Base-by-base conservation (phyloP, 2,329 filamentous ascomycete species). In the Claviceps purpurea region DNA sequence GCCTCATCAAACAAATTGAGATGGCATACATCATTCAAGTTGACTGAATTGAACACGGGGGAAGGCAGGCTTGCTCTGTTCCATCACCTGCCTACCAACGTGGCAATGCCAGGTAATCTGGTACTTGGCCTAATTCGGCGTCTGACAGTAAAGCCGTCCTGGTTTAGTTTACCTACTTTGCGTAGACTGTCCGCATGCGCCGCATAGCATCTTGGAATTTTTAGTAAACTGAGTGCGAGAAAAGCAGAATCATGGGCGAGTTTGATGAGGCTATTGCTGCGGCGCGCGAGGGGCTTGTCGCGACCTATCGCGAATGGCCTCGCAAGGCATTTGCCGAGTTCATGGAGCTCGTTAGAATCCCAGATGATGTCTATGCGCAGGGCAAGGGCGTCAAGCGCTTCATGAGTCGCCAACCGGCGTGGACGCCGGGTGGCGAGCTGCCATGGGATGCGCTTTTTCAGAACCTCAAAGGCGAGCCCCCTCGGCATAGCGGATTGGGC, bases 401-500 rank as follows among this genome's bases (percentile, higher is more conserved):
- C 47, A 60, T 66, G 50, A 68, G 65, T 34, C 59, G 56, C 11
- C 62, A 59, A 41, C 65, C 65, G 1, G 62, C 66, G 1, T 68
- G 65, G 66, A 60, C 54, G 39, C 60, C 65, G 0, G 66, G 63
- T 1, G 53, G 53, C 7, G 62, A 67, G 18, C 56, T 68, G 11
- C 64, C 64, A 4, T 63, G 64, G 63, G 57, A 58, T 4, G 34
- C 54, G 2, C 4, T 60, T 2, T 60, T 59, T 10, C 47, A 40
- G 0, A 50, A 54, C 3, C 26, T 51, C 26, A 47, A 55, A 42
- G 51, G 59, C 49, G 44, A 55, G 56, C 43, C 57, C 48, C 38
- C 60, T 56, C 20, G 42, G 18, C 50, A 50, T 34, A 44, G 37
- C 4, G 49, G 55, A 30, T 20, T 43, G 13, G 61, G 62, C n/a